These are phyloP conservation scores for Pilatotrama ljubarskyi DNA, from an alignment of 768 basidiomycete species.

Conservation along the genomic window DNA sequence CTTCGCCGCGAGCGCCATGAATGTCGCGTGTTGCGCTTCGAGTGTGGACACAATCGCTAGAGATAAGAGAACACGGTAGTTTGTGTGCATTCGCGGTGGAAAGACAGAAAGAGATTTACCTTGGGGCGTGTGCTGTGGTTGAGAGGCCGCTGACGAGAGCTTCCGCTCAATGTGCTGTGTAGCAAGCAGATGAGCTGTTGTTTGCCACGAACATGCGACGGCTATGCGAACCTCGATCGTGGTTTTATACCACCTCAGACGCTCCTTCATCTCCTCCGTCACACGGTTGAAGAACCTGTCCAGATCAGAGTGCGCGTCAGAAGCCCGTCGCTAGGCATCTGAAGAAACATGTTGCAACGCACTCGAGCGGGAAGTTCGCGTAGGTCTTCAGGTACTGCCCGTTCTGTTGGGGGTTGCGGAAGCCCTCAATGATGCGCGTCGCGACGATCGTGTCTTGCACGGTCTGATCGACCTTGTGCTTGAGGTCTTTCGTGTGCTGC, in stretches of 20 bases:
- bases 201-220: background rate
- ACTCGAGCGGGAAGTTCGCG: constrained; percentile 84
- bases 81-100: too few relatives aligned
- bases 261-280: constrained; percentile 68
- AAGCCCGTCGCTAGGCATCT: background rate
- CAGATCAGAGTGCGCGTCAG: background rate
- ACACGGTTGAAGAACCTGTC: constrained; percentile 71
- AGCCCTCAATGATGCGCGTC: constrained; percentile 76
- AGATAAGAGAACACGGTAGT: background rate
- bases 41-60: constrained; percentile 74
- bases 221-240: constrained; percentile 66
- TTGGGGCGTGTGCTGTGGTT: constrained; percentile 73
- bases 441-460: constrained; percentile 80
- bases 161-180: constrained; percentile 81
- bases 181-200: background rate
- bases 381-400: constrained; percentile 73
- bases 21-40: constrained; percentile 77
- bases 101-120: constrained; percentile 53
- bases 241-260: constrained; percentile 74
- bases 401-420: constrained; percentile 71
- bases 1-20: constrained; percentile 74
- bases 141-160: constrained; percentile 62
- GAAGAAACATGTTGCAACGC: constrained; percentile 28
- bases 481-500: constrained; percentile 67
- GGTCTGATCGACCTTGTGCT: constrained; percentile 72